These are phyloP conservation scores for Lipomyces yarrowii DNA, from an alignment of 1,139 yeast genomes.

Conservation along the genomic window DNA sequence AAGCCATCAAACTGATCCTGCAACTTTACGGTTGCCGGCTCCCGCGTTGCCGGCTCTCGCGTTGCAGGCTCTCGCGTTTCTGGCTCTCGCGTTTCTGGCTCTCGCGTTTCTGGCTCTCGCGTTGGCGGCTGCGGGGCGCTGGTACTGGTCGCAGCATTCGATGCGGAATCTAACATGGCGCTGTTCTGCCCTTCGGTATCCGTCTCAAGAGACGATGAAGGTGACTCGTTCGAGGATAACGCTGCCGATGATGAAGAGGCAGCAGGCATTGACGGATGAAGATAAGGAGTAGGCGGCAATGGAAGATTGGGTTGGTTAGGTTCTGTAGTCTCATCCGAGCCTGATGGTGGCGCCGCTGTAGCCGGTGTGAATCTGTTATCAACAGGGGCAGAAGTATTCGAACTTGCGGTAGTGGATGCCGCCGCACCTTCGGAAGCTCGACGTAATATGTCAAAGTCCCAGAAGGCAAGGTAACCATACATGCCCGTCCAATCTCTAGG, in stretches of 20 bases:
- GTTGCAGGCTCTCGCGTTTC: no score
- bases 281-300: constrained; percentile 15
- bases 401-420: neutral
- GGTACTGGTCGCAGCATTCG: no score
- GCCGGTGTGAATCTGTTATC: constrained; percentile 3
- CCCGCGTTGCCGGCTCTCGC: neutral
- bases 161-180: no score
- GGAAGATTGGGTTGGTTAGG: constrained; percentile 4
- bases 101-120: no score
- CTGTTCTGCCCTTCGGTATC: no score
- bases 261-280: neutral
- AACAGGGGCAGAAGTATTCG: neutral
- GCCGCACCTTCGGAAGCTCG: constrained; percentile 14
- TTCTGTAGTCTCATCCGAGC: constrained; percentile 1
- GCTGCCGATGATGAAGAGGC: neutral
- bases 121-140: no score
- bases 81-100: no score
- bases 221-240: neutral
- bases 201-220: neutral
- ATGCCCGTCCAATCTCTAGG: constrained; percentile 29
- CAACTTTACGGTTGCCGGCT: constrained; percentile 7
- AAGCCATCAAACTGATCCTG: constrained; percentile 29
- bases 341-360: neutral
- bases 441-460: constrained; percentile 29
- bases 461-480: constrained; percentile 27